Evolutionary conservation across 164 flowering plant species (phyloP).

Genomic region (Tetracentron sinense): DNA sequence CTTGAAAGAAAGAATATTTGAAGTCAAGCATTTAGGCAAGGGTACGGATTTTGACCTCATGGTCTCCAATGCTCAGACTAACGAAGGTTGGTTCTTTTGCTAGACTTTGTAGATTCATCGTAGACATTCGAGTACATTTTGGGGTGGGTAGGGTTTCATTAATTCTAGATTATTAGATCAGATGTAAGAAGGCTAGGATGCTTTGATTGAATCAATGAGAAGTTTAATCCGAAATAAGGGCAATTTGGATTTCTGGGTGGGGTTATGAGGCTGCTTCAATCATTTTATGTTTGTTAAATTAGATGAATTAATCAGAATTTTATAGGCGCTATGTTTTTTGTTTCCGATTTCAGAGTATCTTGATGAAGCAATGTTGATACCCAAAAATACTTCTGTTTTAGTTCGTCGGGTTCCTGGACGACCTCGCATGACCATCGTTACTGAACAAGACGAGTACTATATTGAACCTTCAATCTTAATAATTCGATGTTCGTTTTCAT

Average conservation of each 20-base stretch:
- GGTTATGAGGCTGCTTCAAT: neutral
- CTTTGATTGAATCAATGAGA: neutral
- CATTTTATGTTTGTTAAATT: slow-evolving; percentile 10
- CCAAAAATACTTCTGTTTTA: slow-evolving; percentile 91
- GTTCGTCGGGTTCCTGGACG: slow-evolving; percentile 94
- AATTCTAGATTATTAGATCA: neutral
- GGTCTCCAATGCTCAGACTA: slow-evolving; percentile 89
- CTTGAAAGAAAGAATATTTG: slow-evolving; percentile 96
- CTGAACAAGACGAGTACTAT: slow-evolving; percentile 69
- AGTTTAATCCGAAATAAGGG: too few species aligned
- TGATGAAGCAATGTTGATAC: slow-evolving; percentile 86
- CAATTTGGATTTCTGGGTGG: too few species aligned
- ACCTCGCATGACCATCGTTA: slow-evolving; percentile 85
- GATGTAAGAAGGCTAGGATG: neutral
- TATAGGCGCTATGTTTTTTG: slow-evolving; percentile 31
- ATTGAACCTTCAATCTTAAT: slow-evolving; percentile 30
- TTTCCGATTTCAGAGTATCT: slow-evolving; percentile 89
- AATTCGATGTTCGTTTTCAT: neutral
- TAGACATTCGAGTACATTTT: neutral
- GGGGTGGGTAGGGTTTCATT: neutral
- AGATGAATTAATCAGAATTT: slow-evolving; percentile 26
- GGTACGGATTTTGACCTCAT: slow-evolving; percentile 94
- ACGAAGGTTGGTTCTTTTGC: slow-evolving; percentile 79
- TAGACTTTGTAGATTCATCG: slow-evolving; percentile 10
- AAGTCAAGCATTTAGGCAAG: slow-evolving; percentile 95